Evolutionary conservation across 1,284 basidiomycete species (phyloP), one percentile per base, ranked within the genome.

Genomic region (Anthracocystis walkeri): DNA sequence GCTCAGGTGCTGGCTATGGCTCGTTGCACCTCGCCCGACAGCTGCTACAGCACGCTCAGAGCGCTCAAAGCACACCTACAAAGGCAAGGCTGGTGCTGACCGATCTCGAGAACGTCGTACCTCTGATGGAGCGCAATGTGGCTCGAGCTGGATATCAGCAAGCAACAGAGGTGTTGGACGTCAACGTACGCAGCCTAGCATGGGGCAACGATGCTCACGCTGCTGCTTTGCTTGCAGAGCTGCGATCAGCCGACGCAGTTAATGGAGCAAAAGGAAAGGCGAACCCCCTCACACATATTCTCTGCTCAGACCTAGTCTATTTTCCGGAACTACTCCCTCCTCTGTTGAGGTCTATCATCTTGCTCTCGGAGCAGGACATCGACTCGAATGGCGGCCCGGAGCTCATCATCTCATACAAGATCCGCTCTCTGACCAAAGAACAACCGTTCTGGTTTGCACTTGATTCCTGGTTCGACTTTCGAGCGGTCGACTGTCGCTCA

Each of bases 361-460:
- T 65, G 40, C 69, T 85, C 14, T 82, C 80, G 1, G 52, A 58
- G 4, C 46, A 58, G 8, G 55, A 31, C 10, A 18, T 40, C 21
- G 31, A 49, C 1, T 33, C 21, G 5, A 21, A 23, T 7, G 6
- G 31, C 2, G 65, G 62, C 4, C 77, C 75, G 4, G 64, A 79
- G 48, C 77, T 85, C 23, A 63, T 84, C 35, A 75, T 85, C 20
- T 75, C 87, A 0, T 87, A 93, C 88, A 92, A 91, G 85, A 87
- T 93, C 45, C 90, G 93, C 38, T 93, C 91, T 67, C 87, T 93
- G 42, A 74, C 88, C 2, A 93, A 93, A 78, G 93, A 94, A 82
- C 87, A 90, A 1, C 87, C 90, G 0, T 95, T 94, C 84, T 94
- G 93, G 93, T 87, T 88, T 12, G 90, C 91, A 0, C 92, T 95